These are phyloP conservation scores for Venturia carpophila DNA, from an alignment of 2,329 filamentous ascomycete genomes.

Conservation along the genomic window DNA sequence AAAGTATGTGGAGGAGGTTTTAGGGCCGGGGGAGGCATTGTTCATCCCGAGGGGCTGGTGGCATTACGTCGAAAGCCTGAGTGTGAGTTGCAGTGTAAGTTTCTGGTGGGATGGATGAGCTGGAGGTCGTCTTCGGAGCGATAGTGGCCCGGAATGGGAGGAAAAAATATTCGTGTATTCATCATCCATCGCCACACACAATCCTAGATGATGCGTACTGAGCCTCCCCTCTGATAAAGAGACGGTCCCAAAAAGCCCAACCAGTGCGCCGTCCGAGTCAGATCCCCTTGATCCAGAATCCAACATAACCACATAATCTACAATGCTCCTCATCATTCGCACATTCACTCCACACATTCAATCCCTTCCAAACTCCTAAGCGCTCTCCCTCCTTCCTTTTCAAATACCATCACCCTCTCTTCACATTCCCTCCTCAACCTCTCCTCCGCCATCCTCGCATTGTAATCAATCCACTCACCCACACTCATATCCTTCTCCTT, in stretches of 20 bases:
- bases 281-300: neutral
- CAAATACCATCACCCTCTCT: slow-evolving; percentile 71
- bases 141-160: neutral
- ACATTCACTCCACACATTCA: slow-evolving; percentile 28
- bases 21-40: slow-evolving; percentile 73
- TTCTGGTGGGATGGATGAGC: slow-evolving; percentile 76
- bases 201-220: slow-evolving; percentile 1
- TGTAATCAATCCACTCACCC: slow-evolving; percentile 82
- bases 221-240: neutral
- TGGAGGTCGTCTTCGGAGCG: no score
- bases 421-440: slow-evolving; percentile 76
- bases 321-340: neutral
- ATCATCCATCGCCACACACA: neutral
- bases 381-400: slow-evolving; percentile 71
- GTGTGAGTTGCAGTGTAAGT: slow-evolving; percentile 85
- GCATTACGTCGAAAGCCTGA: slow-evolving; percentile 88
- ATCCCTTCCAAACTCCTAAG: slow-evolving; percentile 71
- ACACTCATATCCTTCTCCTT: slow-evolving; percentile 86
- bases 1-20: slow-evolving; percentile 65
- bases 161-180: neutral
- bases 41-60: slow-evolving; percentile 95
- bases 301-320: neutral
- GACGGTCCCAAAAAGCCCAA: neutral
- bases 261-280: neutral
- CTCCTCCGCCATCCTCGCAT: slow-evolving; percentile 72